These are phyloP conservation scores for Didymella pinodella DNA, from an alignment of 2,329 filamentous ascomycete species.

Conservation along the genomic window DNA sequence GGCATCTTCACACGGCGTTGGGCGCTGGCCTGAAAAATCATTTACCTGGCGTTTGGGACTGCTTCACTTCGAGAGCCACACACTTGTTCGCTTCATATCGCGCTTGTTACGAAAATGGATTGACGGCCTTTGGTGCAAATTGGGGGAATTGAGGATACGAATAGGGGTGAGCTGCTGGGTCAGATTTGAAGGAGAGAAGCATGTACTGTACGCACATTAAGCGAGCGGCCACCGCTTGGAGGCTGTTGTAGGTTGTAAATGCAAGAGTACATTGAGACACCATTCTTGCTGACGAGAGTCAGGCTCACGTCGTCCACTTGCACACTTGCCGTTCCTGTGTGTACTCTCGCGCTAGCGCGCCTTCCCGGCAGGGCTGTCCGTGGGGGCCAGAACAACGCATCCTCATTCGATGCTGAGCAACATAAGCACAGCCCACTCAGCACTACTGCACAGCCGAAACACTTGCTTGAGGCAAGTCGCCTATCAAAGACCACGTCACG, in stretches of 20 bases:
- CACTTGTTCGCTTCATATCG: conserved; percentile 13
- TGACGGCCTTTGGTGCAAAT: conserved; percentile 4
- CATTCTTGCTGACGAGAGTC: background rate
- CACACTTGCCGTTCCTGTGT: background rate
- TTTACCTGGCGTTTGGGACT: conserved; percentile 21
- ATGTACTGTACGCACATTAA: background rate
- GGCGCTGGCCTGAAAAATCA: conserved; percentile 20
- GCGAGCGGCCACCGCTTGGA: background rate
- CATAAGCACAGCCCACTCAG: background rate
- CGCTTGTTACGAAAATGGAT: conserved; percentile 10
- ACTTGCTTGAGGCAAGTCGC: background rate
- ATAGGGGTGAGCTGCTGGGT: background rate
- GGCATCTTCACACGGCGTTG: conserved; percentile 12
- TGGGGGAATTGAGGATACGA: background rate
- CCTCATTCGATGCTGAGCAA: background rate
- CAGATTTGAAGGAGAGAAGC: background rate
- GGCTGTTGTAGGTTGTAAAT: conserved; percentile 7
- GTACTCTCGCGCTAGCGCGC: background rate
- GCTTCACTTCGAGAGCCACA: background rate
- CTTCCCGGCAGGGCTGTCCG: background rate
- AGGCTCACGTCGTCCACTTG: background rate
- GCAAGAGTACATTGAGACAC: background rate
- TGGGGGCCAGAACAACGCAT: background rate
- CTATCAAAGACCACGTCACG: background rate
- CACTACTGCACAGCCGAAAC: background rate